Evolutionary conservation across 2,329 filamentous ascomycete genomes (phyloP).

Genomic region (Myriosclerotinia curreyana): DNA sequence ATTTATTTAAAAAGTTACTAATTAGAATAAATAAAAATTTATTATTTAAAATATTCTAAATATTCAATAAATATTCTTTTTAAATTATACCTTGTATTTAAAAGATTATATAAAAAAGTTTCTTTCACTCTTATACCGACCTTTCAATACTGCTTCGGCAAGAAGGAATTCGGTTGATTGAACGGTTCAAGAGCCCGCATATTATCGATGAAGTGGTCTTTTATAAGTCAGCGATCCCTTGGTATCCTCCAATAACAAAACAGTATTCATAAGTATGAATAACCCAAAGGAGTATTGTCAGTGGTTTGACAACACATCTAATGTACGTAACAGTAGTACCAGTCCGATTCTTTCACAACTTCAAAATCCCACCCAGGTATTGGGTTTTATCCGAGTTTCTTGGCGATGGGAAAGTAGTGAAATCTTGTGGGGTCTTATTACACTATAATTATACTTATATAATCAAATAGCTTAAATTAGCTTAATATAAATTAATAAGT

Average conservation of each 20-base stretch:
- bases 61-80: background rate
- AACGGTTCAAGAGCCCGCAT: background rate
- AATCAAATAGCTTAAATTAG: too few species aligned
- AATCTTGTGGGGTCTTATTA: background rate
- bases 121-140: too few species aligned
- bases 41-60: too few species aligned
- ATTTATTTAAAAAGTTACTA: too few species aligned
- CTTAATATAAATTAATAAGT: too few species aligned
- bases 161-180: constrained; percentile 4
- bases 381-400: background rate
- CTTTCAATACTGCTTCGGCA: constrained; percentile 1
- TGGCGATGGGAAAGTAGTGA: background rate
- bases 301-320: constrained; percentile 14
- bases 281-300: constrained; percentile 4
- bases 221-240: background rate
- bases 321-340: too few species aligned
- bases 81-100: background rate
- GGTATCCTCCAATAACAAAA: background rate
- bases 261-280: background rate
- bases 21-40: too few species aligned
- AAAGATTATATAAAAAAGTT: too few species aligned
- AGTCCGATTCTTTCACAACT: background rate
- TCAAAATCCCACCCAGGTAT: background rate
- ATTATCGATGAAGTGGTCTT: constrained; percentile 7
- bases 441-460: too few species aligned